These are phyloP conservation scores for Talaromyces liani DNA, from an alignment of 495 filamentous ascomycete species.

Conservation along the genomic window DNA sequence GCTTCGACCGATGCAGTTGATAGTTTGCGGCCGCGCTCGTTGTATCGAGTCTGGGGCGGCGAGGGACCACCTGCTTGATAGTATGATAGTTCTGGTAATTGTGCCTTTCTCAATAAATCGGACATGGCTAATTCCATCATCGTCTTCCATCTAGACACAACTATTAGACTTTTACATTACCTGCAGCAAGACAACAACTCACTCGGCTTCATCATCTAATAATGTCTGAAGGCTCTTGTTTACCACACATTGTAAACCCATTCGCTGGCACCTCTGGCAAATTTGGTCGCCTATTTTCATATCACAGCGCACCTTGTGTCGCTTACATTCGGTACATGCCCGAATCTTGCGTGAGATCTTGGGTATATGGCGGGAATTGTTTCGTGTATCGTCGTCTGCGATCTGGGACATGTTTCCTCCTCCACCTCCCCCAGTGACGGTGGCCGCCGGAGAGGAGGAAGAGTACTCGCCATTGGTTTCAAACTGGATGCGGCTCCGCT, in stretches of 20 bases:
- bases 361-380: conserved; percentile 29
- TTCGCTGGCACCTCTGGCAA: conserved; percentile 43
- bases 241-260: conserved; percentile 44
- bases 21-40: conserved; percentile 27
- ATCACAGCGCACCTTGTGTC: conserved; percentile 47
- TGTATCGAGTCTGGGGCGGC: conserved; percentile 23
- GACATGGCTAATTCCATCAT: conserved; percentile 40
- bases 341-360: conserved; percentile 51
- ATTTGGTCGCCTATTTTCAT: conserved; percentile 38
- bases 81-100: conserved; percentile 39
- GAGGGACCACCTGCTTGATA: conserved; percentile 32
- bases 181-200: conserved; percentile 4
- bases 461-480: conserved; percentile 36
- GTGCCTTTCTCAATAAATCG: conserved; percentile 36
- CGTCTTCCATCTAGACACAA: conserved; percentile 32
- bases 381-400: conserved; percentile 26
- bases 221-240: conserved; percentile 51
- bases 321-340: conserved; percentile 48
- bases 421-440: conserved; percentile 16
- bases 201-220: conserved; percentile 44
- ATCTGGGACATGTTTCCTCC: not conserved
- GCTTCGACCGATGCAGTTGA: conserved; percentile 35
- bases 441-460: conserved; percentile 25
- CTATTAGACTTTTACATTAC: not conserved
- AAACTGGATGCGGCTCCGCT: conserved; percentile 39